Base-by-base conservation (phyloP, 768 basidiomycete species). In the Galerina sulciceps region DNA sequence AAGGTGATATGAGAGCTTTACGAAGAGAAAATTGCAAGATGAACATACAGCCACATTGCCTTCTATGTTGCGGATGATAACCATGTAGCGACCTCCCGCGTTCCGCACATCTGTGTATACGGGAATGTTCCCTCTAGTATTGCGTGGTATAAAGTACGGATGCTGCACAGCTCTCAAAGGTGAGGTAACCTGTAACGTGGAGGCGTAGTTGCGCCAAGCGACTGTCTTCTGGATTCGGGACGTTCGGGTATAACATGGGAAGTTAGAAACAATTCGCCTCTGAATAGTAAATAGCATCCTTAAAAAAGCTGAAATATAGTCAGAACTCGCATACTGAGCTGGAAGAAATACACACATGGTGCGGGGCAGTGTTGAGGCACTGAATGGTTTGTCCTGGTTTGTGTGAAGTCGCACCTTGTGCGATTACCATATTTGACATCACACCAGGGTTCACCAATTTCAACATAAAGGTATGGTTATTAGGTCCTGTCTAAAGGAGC, bases 21-120 rank as follows among this genome's bases (percentile, higher is more conserved):
- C 9, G 37, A 23, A 13, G 44, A 37, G 15, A 15, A 44, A 8
- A 15, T n/a, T 34, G 18, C 13, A 41, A 26, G 31, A 15, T 59
- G 53, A 50, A 76, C 82, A 61, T 67, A 90, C 91, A 56, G 78
- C 72, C 58, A 75, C 66, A 60, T 84, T 79, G 17, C 91, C 91
- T 57, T 91, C 80, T 9, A 93, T 76, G 71, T 91, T 89, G 52
- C 86, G 82, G 57, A 93, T 79, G 44, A 82, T 78, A 43, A 88
- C 72, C 36, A 83, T 75, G 59, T 84, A 75, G 55, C 85, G 82
- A 4, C 85, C 82, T 58, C 87, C 83, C 31, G 74, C 84, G 69
- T 88, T 90, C 61, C 88, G 85, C 44, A 90, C 69, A 69, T 92
- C 88, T 26, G 88, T 83, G 71, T 91, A 91, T 22, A 93, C 88